Percentiles rank a stretch among this genome's conserved stretches.
Evolutionary conservation across 352 stramenopile species (phyloP).

Genomic region (Phytophthora europaea): DNA sequence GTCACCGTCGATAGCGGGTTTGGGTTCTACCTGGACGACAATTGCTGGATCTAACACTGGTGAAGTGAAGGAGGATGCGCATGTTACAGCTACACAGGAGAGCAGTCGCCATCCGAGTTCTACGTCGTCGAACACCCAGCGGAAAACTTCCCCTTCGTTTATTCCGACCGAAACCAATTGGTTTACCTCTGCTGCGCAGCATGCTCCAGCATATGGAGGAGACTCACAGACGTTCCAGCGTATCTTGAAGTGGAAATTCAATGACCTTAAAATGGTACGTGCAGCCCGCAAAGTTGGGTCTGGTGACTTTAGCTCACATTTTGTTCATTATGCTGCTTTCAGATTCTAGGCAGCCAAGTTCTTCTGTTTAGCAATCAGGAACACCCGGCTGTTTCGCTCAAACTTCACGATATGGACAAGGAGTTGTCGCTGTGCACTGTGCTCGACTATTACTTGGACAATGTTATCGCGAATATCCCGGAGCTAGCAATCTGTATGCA

Average conservation of each 20-base stretch:
- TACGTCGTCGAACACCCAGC: background rate
- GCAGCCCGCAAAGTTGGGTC: background rate
- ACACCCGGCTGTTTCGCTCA: conserved; percentile 84
- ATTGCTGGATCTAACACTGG: background rate
- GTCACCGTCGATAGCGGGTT: conserved; percentile 8
- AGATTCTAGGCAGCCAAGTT: conserved; percentile 87
- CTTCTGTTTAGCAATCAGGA: conserved; percentile 88
- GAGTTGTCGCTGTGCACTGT: conserved; percentile 86
- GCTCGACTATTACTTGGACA: conserved; percentile 90
- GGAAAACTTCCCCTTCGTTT: conserved; percentile 17
- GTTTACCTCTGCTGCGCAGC: conserved; percentile 38
- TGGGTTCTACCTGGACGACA: conserved; percentile 5
- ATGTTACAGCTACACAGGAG: background rate
- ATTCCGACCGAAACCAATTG: conserved; percentile 30
- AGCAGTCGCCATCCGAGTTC: background rate
- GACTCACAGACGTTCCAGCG: conserved; percentile 73
- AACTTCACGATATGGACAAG: conserved; percentile 89
- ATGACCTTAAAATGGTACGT: conserved; percentile 87
- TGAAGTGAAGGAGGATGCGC: background rate
- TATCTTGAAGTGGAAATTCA: conserved; percentile 89
- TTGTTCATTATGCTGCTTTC: background rate
- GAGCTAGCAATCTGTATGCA: conserved; percentile 91
- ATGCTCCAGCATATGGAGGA: conserved; percentile 37
- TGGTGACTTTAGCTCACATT: background rate
- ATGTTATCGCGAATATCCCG: conserved; percentile 90